Percentiles rank a stretch among this genome's conserved stretches.
Conservation (phyloP, 768 basidiomycete genomes). For the Suillus subluteus region DNA sequence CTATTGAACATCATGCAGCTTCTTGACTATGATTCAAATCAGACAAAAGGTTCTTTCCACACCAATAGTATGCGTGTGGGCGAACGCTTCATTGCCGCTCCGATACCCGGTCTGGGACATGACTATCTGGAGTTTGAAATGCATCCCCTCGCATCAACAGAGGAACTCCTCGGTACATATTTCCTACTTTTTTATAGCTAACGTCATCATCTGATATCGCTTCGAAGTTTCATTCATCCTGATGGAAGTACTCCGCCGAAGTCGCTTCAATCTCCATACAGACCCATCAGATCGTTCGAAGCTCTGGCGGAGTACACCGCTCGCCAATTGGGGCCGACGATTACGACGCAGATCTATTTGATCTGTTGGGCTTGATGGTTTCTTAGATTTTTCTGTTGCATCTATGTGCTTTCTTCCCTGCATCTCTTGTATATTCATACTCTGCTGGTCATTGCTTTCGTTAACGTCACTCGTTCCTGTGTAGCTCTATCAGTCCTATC, state of each 20-base stretch:
- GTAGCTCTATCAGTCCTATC: constrained; percentile 11
- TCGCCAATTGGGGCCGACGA: constrained; percentile 33
- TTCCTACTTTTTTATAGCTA: not conserved
- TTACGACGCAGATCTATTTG: constrained; percentile 35
- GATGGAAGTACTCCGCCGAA: constrained; percentile 65
- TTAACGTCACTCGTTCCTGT: constrained; percentile 9
- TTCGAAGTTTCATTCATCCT: constrained; percentile 60
- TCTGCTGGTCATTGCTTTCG: constrained; percentile 2
- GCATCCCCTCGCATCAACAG: constrained; percentile 50
- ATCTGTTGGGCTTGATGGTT: not conserved
- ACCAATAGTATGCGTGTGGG: constrained; percentile 51
- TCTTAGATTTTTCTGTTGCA: constrained; percentile 3
- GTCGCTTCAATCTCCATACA: constrained; percentile 54
- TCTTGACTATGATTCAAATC: constrained; percentile 54
- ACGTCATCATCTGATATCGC: not conserved
- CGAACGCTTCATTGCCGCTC: constrained; percentile 51
- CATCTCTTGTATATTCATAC: constrained; percentile 4
- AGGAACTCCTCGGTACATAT: constrained; percentile 54
- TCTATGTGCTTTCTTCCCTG: constrained; percentile 11
- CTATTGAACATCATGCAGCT: constrained; percentile 38
- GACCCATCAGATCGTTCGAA: constrained; percentile 53
- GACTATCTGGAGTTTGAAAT: constrained; percentile 60
- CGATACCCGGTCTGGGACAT: constrained; percentile 54
- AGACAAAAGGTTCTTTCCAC: constrained; percentile 53
- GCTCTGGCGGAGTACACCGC: constrained; percentile 42